Evolutionary conservation across 768 basidiomycete genomes (phyloP), one percentile per base, ranked within the genome.

Genomic region (Amanita molliuscula): DNA sequence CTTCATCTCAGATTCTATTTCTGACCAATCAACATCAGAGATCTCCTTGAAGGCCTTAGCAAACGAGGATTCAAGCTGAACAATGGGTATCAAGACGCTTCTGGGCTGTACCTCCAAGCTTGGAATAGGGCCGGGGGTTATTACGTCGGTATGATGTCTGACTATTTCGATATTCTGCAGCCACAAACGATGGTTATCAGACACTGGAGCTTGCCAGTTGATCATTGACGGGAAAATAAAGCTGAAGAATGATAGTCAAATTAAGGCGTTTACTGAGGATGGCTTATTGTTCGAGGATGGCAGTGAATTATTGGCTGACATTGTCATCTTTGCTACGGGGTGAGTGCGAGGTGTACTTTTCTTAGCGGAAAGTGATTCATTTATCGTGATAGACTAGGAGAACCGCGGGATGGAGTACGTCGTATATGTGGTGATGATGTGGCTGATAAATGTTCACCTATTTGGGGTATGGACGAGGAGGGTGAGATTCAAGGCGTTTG

Each of bases 211-310:
- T 8, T 75, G 75, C 54, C 74, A 82, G 60, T 65, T 77, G 55
- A 77, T 85, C 57, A 73, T 75, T 40, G 78, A 83, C 56, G 81
- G 82, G 4, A 77, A 79, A 59, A 81, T 86, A 67, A 83, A 82
- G 61, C 62, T 86, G 50, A 85, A 84, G 65, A 77, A 71, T 60
- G 77, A 77, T 37, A 61, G 65, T 29, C 60, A 60, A 20, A 69
- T 82, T 50, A 60, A 66, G 48, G 58, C 58, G 11, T 75, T 78
- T 57, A 70, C 65, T 4, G 53, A 66, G 44, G 58, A 54, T 10
- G 73, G 72, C 4, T 44, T 78, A 16, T 57, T 61, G 38, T 78
- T 78, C 52, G 69, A 68, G 28, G 66, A 77, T 52, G 73, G 74
- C 10, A 67, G 60, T 29, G 64, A 68, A 48, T 56, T 76, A 10